Evolutionary conservation across 75 land plant species (phyloP).

Genomic region (Pinus albicaulis): DNA sequence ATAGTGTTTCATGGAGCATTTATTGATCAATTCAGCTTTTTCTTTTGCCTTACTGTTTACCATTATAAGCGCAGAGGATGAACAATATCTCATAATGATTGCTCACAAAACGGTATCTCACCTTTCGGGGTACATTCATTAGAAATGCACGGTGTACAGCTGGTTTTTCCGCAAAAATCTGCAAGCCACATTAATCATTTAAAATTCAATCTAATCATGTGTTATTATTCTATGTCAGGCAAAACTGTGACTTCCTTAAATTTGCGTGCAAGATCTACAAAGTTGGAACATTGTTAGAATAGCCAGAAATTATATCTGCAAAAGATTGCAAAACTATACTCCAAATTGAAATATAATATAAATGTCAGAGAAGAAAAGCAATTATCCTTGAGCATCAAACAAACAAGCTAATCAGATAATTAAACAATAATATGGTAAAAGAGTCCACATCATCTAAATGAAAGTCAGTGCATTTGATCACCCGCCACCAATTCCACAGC

Average conservation of each 20-base stretch:
- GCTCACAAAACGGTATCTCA: conserved; percentile 7
- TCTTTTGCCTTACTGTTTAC: neutral
- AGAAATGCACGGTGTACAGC: conserved; percentile 94
- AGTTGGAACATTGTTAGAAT: neutral
- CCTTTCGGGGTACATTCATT: conserved; percentile 78
- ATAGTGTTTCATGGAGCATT: neutral
- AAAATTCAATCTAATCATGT: neutral
- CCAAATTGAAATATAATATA: neutral
- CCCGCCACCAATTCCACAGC: too few species aligned
- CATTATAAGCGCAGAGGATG: neutral
- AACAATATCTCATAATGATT: neutral
- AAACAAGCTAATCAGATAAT: neutral
- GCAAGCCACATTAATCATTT: conserved; percentile 17
- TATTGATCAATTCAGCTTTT: neutral
- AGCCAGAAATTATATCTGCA: neutral
- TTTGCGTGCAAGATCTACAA: neutral
- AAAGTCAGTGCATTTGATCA: too few species aligned
- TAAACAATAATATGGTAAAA: too few species aligned
- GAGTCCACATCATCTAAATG: too few species aligned
- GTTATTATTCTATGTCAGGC: neutral
- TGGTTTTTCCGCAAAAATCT: conserved; percentile 98
- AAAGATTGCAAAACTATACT: neutral
- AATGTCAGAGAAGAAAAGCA: neutral
- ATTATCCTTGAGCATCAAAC: neutral
- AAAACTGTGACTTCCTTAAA: neutral